These are phyloP conservation scores for Pseudogymnoascus sp. DNA, from an alignment of 2,329 filamentous ascomycete species.

Conservation along the genomic window DNA sequence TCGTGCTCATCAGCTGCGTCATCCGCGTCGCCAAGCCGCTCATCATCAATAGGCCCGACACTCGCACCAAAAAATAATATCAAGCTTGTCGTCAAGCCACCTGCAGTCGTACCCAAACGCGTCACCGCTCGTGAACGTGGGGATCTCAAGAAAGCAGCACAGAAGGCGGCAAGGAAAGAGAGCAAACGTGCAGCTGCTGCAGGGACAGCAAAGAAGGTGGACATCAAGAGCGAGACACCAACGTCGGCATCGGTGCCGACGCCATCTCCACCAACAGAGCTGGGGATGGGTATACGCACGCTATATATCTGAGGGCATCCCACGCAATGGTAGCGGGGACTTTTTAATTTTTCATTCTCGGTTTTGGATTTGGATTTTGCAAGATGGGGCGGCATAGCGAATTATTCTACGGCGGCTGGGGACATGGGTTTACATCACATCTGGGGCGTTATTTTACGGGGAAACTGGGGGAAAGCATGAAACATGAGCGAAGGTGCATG, in stretches of 20 bases:
- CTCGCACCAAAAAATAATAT: background rate
- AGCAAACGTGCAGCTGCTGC: slow-evolving; percentile 12
- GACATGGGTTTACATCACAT: background rate
- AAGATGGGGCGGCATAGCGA: background rate
- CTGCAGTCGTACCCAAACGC: background rate
- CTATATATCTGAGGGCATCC: slow-evolving; percentile 10
- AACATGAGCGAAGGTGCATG: background rate
- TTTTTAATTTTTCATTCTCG: background rate
- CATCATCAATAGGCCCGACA: background rate
- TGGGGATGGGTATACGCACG: slow-evolving; percentile 7
- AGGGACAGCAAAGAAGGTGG: background rate
- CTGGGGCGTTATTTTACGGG: background rate
- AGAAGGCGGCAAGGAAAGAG: slow-evolving; percentile 17
- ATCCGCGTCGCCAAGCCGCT: background rate
- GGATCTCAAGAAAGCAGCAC: slow-evolving; percentile 18
- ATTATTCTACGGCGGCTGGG: background rate
- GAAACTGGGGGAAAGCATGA: background rate
- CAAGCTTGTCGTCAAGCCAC: slow-evolving; percentile 1
- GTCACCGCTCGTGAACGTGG: slow-evolving; percentile 16
- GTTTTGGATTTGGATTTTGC: slow-evolving; percentile 4
- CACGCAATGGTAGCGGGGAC: background rate
- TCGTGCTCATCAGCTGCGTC: background rate
- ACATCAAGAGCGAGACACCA: background rate
- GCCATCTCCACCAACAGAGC: background rate
- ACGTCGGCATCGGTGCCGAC: background rate